Evolutionary conservation across 2,329 filamentous ascomycete species (phyloP).

Genomic region (Juglanconis sp.): DNA sequence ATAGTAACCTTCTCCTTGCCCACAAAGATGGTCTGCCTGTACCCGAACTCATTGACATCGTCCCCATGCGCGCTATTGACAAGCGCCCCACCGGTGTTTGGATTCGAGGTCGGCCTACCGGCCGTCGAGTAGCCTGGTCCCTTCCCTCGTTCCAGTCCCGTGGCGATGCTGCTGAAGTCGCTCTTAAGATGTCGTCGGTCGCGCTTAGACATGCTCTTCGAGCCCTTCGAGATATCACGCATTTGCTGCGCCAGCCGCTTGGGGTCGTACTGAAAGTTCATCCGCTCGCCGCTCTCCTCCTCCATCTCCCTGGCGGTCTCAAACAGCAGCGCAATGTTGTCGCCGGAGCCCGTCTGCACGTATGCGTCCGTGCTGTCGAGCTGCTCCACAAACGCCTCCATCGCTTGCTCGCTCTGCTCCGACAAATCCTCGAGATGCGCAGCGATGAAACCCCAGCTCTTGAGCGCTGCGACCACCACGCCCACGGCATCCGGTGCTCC

Average conservation of each 20-base stretch:
- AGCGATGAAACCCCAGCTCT: conserved; percentile 77
- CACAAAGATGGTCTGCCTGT: conserved; percentile 49
- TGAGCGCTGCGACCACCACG: conserved; percentile 71
- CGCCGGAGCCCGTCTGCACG: conserved; percentile 74
- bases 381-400: conserved; percentile 82
- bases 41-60: conserved; percentile 48
- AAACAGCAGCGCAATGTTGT: conserved; percentile 79
- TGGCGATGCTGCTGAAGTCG: conserved; percentile 49
- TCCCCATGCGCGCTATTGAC: conserved; percentile 37
- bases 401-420: conserved; percentile 65
- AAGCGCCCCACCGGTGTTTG: conserved; percentile 39
- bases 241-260: conserved; percentile 46
- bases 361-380: conserved; percentile 69
- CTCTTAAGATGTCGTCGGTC: conserved; percentile 46
- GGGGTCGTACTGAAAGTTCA: conserved; percentile 50
- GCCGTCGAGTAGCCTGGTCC: conserved; percentile 55
- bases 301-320: conserved; percentile 61
- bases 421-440: conserved; percentile 75
- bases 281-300: conserved; percentile 45
- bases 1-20: conserved; percentile 43
- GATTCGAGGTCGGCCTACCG: conserved; percentile 36
- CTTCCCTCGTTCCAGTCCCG: conserved; percentile 51
- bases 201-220: conserved; percentile 48
- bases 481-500: conserved; percentile 67
- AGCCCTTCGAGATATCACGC: conserved; percentile 44